These are phyloP conservation scores for Aspergillus cejpii DNA, from an alignment of 2,329 filamentous ascomycete genomes.

Conservation along the genomic window DNA sequence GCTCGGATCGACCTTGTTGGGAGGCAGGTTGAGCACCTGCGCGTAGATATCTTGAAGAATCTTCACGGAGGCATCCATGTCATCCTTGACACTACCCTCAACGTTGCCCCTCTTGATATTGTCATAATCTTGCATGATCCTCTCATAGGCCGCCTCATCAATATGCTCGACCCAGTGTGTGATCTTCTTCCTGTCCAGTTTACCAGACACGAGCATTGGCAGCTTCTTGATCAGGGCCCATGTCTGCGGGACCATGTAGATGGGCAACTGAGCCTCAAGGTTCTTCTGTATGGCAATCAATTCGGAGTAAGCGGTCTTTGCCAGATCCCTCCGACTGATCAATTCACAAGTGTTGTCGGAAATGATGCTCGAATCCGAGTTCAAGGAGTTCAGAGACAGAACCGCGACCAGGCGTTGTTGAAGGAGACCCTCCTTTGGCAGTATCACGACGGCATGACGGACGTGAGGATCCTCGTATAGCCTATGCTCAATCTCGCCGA, in stretches of 20 bases:
- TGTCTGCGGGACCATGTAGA: conserved; percentile 42
- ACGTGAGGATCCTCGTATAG: conserved; percentile 29
- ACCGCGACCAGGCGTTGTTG: conserved; percentile 44
- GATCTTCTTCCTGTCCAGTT: conserved; percentile 37
- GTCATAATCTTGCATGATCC: conserved; percentile 36
- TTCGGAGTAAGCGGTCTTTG: conserved; percentile 20
- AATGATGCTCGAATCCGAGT: conserved; percentile 21
- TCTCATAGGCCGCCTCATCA: conserved; percentile 35
- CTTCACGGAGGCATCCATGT: conserved; percentile 15
- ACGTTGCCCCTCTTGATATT: conserved; percentile 21
- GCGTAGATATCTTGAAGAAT: conserved; percentile 29
- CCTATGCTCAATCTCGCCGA: conserved; percentile 45
- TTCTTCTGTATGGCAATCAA: conserved; percentile 34
- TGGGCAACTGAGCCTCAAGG: conserved; percentile 39
- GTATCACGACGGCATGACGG: conserved; percentile 38
- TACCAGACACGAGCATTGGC: conserved; percentile 34
- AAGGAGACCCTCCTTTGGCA: conserved; percentile 40
- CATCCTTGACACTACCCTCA: conserved; percentile 14
- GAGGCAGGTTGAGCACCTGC: conserved; percentile 32
- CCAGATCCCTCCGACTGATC: conserved; percentile 20
- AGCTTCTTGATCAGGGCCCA: conserved; percentile 38
- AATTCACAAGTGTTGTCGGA: conserved; percentile 30
- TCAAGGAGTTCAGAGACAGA: conserved; percentile 31
- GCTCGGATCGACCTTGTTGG: conserved; percentile 29
- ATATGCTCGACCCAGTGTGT: conserved; percentile 42